These are phyloP conservation scores for Apiotrichum siamense DNA, from an alignment of 1,284 basidiomycete genomes.

Conservation along the genomic window DNA sequence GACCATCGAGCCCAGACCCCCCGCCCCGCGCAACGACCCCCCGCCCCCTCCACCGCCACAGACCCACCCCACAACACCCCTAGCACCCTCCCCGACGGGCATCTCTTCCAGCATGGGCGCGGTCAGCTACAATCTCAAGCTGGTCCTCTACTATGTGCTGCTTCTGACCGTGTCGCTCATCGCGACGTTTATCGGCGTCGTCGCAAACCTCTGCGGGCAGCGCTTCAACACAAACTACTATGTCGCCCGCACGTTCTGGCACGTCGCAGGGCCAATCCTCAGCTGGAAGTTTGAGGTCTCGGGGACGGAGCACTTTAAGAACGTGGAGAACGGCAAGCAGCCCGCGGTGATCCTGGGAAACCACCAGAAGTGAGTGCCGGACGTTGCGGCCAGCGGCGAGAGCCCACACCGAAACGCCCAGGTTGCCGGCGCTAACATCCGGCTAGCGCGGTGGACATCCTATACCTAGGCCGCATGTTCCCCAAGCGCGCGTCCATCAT, in stretches of 20 bases:
- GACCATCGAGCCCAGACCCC: no score
- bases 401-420: not conserved
- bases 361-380: conserved; percentile 64
- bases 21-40: no score
- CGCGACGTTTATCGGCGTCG: conserved; percentile 65
- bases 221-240: conserved; percentile 78
- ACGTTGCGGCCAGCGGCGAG: not conserved
- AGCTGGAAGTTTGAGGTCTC: conserved; percentile 74
- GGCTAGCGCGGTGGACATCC: conserved; percentile 70
- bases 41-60: no score
- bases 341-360: conserved; percentile 71
- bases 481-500: conserved; percentile 81
- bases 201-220: conserved; percentile 63
- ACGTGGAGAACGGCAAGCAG: conserved; percentile 52
- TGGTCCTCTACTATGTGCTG: conserved; percentile 66
- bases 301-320: conserved; percentile 70
- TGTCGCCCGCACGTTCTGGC: conserved; percentile 80
- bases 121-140: conserved; percentile 55
- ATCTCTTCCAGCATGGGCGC: conserved; percentile 21
- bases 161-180: conserved; percentile 68
- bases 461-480: conserved; percentile 80
- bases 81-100: no score
- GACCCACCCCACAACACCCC: no score
- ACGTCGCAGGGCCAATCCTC: conserved; percentile 61
- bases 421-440: conserved; percentile 1